Base-by-base conservation (phyloP, 2,329 filamentous ascomycete genomes). In the Alternaria brassicicola region DNA sequence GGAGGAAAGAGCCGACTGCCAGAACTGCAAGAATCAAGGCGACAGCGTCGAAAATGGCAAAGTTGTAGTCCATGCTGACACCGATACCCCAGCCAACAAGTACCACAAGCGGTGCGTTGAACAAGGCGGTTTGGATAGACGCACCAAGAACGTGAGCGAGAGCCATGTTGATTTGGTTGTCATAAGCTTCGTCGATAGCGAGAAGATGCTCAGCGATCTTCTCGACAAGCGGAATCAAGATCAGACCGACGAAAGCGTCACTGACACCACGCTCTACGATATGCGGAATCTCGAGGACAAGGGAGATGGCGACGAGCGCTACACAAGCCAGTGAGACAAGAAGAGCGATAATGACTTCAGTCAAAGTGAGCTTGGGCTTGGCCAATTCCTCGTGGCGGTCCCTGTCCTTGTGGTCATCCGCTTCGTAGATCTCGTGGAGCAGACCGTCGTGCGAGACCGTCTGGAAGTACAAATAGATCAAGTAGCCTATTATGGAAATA, bases 121-220 rank as follows among this genome's bases (percentile, higher is more conserved):
- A 87, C 30, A 97, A 84, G 1, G 93, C 92, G 0, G 93, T 97
- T 78, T 97, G 93, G 57, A 97, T 89, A 0, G 91, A 94, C 2
- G 92, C 89, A 45, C 92, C 92, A 39, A 97, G 86, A 52, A 95
- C 91, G 75, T 97, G 92, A 42, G 91, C 90, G 25, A 95, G 83
- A 0, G 92, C 91, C 76, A 93, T 89, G 79, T 95, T 95, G 83
- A 93, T 92, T 68, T 89, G 88, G 73, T 91, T 87, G 68, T 92
- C 89, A 83, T 88, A 94, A 23, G 92, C 92, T 82, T 96, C 92
- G 67, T 95, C 91, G 57, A 96, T 83, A 39, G 91, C 90, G 2
- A 90, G 93, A 45, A 96, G 80, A 77, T 96, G 92, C 76, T 96
- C 92, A 69, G 60, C 91, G 3, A 90, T 88, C 77, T 96, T 96